Evolutionary conservation across 202 grass and related monocot genomes (phyloP), one percentile per base, ranked within the genome.

Genomic region (Hordeum pubiflorum): DNA sequence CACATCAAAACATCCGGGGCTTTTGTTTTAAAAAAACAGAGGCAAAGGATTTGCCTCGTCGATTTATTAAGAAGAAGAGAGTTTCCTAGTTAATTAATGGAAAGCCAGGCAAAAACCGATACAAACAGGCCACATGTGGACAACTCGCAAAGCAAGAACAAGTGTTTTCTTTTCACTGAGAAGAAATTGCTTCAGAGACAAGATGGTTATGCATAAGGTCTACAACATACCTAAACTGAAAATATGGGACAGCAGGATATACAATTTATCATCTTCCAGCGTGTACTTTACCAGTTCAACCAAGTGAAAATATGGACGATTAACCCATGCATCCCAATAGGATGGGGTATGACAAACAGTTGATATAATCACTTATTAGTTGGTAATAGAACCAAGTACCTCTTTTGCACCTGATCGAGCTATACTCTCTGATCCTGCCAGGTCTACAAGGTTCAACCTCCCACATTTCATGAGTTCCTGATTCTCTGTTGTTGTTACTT

Each of bases 341-440:
- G 55, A 81, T 54, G 37, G 20, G 33, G 38, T 63, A 78, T 46
- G 23, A 58, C 40, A 15, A 79, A 76, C 41, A 60, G 36, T 24
- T 81, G 27, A 69, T 62, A 44, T 41, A 63, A 75, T 63, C 48
- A 44, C 82, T 50, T 66, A 65, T 73, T 23, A 44, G 37, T 58
- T 72, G 58, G 8, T 15, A 77, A 58, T 57, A 39, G 48, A 79
- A 76, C 24, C 20, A 79, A 20, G 23, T 91, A 97, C 91, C 89
- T 97, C 94, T 94, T 65, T 92, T 75, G 87, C 89, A 74, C 91
- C 94, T 56, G 94, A 94, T 71, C 91, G 87, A 65, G 77, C 89
- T 67, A 97, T 94, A 82, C 90, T 97, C 75, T 97, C 91, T 56
- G 94, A 97, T 74, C 94, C 94, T 54, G 94, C 94, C 87, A 97